These are phyloP conservation scores for Gnetum montanum DNA, from an alignment of 75 land plant species.

Conservation along the genomic window DNA sequence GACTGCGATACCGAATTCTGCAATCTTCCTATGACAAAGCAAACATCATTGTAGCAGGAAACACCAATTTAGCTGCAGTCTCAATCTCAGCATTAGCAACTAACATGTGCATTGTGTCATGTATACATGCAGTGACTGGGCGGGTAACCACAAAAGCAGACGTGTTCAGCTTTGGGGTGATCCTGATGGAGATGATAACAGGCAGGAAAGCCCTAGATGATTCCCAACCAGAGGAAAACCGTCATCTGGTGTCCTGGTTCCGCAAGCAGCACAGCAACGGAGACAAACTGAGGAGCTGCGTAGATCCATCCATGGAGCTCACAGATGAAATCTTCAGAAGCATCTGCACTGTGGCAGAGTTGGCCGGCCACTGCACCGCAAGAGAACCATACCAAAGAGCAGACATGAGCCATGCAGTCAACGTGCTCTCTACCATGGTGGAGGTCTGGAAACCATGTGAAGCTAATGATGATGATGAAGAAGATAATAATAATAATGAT, in stretches of 20 bases:
- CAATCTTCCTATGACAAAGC: too few species aligned
- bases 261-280: constrained; percentile 35
- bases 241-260: constrained; percentile 88
- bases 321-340: constrained; percentile 21
- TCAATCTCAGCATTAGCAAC: too few species aligned
- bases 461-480: constrained; percentile 37
- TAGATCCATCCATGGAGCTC: constrained; percentile 32
- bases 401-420: constrained; percentile 64
- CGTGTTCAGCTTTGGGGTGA: constrained; percentile 84
- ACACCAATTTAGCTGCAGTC: too few species aligned
- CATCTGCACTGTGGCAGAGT: constrained; percentile 39
- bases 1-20: too few species aligned
- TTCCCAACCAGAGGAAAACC: constrained; percentile 61
- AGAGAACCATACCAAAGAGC: constrained; percentile 46
- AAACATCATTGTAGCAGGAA: too few species aligned
- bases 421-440: constrained; percentile 40
- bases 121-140: constrained; percentile 69
- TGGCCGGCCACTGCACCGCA: constrained; percentile 41
- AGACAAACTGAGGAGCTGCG: constrained; percentile 37
- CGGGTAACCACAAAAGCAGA: constrained; percentile 79
- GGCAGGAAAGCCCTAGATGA: constrained; percentile 74
- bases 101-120: too few species aligned
- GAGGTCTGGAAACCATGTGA: constrained; percentile 52
- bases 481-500: constrained; percentile 18
- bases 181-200: constrained; percentile 80